Evolutionary conservation across 805 yeast genomes (phyloP).

Genomic region (Teunomyces stri): DNA sequence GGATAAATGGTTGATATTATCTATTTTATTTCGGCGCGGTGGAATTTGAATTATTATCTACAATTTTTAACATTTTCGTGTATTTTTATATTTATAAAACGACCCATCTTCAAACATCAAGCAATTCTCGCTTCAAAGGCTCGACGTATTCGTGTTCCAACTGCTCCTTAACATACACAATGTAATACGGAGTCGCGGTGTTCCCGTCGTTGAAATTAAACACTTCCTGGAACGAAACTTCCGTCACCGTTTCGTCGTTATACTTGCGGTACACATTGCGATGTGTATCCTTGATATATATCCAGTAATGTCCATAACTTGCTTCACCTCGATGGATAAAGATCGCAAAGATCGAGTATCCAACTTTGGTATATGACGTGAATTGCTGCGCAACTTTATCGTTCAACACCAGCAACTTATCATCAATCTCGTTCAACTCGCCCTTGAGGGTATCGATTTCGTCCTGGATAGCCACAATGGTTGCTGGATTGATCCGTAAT

Average conservation of each 20-base stretch:
- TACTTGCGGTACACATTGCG: constrained; percentile 76
- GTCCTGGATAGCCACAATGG: constrained; percentile 46
- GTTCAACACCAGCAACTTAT: constrained; percentile 44
- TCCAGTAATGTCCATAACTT: constrained; percentile 96
- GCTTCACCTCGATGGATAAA: constrained; percentile 97
- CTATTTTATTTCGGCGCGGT: neutral
- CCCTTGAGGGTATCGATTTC: constrained; percentile 48
- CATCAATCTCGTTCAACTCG: constrained; percentile 43
- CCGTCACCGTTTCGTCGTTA: constrained; percentile 93
- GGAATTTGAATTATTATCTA: neutral
- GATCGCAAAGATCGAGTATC: constrained; percentile 84
- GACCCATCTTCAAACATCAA: neutral
- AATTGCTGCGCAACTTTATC: constrained; percentile 58
- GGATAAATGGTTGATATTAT: no score
- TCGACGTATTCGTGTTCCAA: constrained; percentile 52
- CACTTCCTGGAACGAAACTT: constrained; percentile 63
- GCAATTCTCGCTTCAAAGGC: constrained; percentile 53
- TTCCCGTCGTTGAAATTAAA: constrained; percentile 65
- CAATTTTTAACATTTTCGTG: neutral
- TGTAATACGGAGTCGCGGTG: constrained; percentile 91
- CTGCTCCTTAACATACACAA: constrained; percentile 76
- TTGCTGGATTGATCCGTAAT: constrained; percentile 40
- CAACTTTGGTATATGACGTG: constrained; percentile 55
- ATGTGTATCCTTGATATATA: constrained; percentile 78
- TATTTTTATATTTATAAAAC: neutral